Evolutionary conservation across 2,329 filamentous ascomycete genomes (phyloP).

Genomic region (Fusarium sp.): DNA sequence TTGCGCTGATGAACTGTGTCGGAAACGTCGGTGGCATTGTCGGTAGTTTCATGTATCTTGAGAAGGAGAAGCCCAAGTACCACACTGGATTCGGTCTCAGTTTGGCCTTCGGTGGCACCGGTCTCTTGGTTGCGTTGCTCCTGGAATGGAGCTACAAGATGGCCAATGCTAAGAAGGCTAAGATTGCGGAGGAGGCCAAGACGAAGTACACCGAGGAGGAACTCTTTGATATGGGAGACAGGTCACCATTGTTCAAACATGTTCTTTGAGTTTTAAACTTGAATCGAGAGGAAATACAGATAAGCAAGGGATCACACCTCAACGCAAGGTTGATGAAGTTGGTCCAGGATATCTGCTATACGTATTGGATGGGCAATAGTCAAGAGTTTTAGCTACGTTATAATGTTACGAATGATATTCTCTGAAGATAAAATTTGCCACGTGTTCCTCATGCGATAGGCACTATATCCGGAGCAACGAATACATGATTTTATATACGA

Average conservation of each 20-base stretch:
- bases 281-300: no score
- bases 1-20: constrained; percentile 50
- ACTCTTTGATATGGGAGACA: constrained; percentile 52
- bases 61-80: constrained; percentile 62
- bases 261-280: constrained; percentile 32
- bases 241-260: constrained; percentile 52
- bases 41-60: constrained; percentile 49
- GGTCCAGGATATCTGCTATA: not conserved
- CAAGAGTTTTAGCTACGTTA: not conserved
- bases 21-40: constrained; percentile 50
- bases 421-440: no score
- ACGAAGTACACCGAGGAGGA: constrained; percentile 51
- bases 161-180: constrained; percentile 48
- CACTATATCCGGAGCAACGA: no score
- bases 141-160: constrained; percentile 52
- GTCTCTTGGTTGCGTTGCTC: constrained; percentile 50
- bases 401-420: constrained; percentile 6
- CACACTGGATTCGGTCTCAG: constrained; percentile 57
- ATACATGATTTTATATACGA: no score
- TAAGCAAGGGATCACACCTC: no score
- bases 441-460: no score
- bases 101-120: constrained; percentile 51
- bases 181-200: constrained; percentile 48
- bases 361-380: not conserved
- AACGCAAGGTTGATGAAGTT: no score